Base-by-base conservation (phyloP, 1,284 basidiomycete species). In the Pseudozyma sp. region DNA sequence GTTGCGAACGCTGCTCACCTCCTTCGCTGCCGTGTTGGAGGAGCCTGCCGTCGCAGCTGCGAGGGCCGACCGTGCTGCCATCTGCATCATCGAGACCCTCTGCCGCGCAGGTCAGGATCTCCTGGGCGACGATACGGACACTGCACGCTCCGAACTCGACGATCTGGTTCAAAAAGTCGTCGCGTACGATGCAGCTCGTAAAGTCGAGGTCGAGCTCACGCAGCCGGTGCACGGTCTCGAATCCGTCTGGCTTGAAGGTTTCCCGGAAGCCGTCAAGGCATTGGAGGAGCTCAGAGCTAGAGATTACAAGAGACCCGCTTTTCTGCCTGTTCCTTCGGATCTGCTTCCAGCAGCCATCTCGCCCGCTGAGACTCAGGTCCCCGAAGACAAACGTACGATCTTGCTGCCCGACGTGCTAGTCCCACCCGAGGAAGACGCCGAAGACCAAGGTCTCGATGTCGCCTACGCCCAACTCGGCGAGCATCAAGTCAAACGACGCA, bases 41-140 rank as follows among this genome's bases (percentile, higher is more conserved):
- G 94, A 96, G 82, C 93, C 95, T 70, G 92, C 92, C 48, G 93
- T 94, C 2, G 93, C 93, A 6, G 90, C 93, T 68, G 90, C 90
- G 34, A 89, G 94, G 17, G 93, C 92, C 0, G 92, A 94, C 83
- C 89, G 90, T 49, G 93, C 93, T 0, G 92, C 92, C 1, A 85
- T 94, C 19, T 94, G 92, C 84, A 93, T 94, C 17, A 91, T 90
- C 7, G 94, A 97, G 83, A 93, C 92, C 9, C 86, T 97, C 35
- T 79, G 78, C 54, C 71, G 79, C 17, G 80, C 78, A 3, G 82
- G 80, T 14, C 58, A 67, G 5, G 79, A 82, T 40, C 70, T 84
- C 6, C 46, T 77, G 17, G 42, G 24, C 19, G 60, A 62, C 19
- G 57, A 52, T n/a, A 54, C 24, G 24, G 24, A 54, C 1, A 50